phyloP scores from a whole-genome alignment of 129 eudicot species.

The Tagetes erecta region DNA sequence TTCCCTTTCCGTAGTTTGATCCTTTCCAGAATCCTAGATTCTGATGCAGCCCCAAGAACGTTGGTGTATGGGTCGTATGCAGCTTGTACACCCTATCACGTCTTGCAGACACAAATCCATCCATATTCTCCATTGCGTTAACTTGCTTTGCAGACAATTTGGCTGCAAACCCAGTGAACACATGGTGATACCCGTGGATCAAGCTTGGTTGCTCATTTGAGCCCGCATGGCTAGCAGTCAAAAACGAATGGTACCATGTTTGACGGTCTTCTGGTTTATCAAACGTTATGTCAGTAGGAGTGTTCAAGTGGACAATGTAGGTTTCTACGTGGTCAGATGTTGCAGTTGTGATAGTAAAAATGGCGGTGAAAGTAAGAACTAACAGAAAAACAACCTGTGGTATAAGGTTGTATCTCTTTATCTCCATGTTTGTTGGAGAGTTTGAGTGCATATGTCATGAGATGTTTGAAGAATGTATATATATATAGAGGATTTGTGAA shows the following conservation, averaged over 20 bases:
- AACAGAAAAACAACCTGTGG: conserved; percentile 13
- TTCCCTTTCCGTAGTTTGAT: conserved; percentile 42
- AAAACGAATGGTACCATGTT: conserved; percentile 32
- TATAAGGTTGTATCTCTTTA: conserved; percentile 17
- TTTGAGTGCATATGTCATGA: conserved; percentile 18
- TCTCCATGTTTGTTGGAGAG: conserved; percentile 32
- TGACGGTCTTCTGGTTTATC: conserved; percentile 28
- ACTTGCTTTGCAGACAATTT: conserved; percentile 34
- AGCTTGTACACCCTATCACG: conserved; percentile 37
- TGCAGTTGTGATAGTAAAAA: conserved; percentile 15
- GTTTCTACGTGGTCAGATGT: conserved; percentile 27
- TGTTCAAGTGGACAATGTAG: conserved; percentile 31
- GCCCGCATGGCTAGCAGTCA: not conserved
- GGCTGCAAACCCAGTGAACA: conserved; percentile 47
- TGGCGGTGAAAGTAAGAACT: conserved; percentile 26
- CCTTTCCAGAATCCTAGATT: conserved; percentile 40
- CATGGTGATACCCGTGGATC: conserved; percentile 35
- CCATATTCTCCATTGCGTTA: conserved; percentile 37
- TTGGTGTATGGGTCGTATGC: conserved; percentile 42
- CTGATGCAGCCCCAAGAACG: conserved; percentile 38
- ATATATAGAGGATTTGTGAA: not conserved
- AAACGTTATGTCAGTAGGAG: conserved; percentile 21
- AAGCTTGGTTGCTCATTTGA: conserved; percentile 26
- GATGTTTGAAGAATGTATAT: conserved; percentile 23
- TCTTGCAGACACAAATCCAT: conserved; percentile 45